phyloP scores from a whole-genome alignment of 805 yeast genomes.

The Kluyveromyces nonfermentans region DNA sequence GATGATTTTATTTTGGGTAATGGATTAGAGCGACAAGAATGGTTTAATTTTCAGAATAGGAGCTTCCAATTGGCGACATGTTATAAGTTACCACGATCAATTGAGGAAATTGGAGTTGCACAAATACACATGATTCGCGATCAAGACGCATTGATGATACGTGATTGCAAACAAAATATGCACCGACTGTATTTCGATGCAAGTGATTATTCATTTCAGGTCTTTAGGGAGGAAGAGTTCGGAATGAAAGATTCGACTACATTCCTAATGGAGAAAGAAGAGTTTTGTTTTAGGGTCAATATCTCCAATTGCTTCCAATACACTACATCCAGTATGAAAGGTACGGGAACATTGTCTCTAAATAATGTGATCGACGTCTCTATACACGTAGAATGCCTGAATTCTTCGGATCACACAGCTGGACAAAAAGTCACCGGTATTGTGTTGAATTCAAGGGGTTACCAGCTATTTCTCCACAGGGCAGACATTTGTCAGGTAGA shows the following conservation, averaged over 20 bases:
- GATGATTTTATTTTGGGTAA: background rate
- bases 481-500: background rate
- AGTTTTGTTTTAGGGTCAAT: background rate
- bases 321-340: background rate
- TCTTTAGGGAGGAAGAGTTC: background rate
- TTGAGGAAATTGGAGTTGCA: background rate
- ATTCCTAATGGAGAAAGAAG: too few species aligned
- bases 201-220: background rate
- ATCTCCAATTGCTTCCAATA: background rate
- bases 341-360: background rate
- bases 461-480: background rate
- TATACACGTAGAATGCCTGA: background rate
- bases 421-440: background rate
- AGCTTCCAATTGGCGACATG: background rate
- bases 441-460: background rate
- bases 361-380: background rate
- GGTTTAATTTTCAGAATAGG: conserved; percentile 1
- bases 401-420: background rate
- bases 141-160: background rate
- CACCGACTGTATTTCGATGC: background rate
- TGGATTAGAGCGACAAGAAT: background rate
- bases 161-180: background rate
- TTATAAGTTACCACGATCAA: background rate
- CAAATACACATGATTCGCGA: background rate
- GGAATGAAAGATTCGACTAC: background rate